Evolutionary conservation across 1,139 yeast species (phyloP).

Genomic region (Yamadazyma triangularis): DNA sequence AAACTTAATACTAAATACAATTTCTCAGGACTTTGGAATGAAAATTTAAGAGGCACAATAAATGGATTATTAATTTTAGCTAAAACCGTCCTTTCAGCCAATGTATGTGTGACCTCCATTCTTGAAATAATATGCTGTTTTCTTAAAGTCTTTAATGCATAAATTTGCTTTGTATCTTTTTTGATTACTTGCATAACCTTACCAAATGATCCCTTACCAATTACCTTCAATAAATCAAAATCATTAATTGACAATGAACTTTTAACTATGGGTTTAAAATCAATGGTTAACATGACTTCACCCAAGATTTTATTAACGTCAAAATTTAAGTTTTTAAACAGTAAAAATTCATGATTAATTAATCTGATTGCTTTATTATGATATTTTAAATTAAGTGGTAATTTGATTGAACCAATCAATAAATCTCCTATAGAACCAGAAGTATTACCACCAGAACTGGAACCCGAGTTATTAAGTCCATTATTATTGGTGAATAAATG

Average conservation of each 20-base stretch:
- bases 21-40: conserved; percentile 95
- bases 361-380: conserved; percentile 36
- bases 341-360: conserved; percentile 44
- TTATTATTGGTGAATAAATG: conserved; percentile 2
- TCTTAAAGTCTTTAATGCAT: conserved; percentile 89
- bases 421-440: conserved; percentile 30
- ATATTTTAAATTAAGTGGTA: conserved; percentile 38
- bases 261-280: conserved; percentile 66
- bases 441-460: neutral
- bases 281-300: conserved; percentile 63
- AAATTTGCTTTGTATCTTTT: conserved; percentile 89
- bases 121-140: conserved; percentile 92
- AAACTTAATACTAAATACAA: conserved; percentile 85
- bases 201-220: conserved; percentile 97
- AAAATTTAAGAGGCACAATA: conserved; percentile 93
- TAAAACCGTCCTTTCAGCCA: conserved; percentile 92
- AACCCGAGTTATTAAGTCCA: neutral
- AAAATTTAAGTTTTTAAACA: conserved; percentile 28
- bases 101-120: conserved; percentile 92
- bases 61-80: conserved; percentile 95
- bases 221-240: conserved; percentile 87
- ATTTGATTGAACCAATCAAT: conserved; percentile 39
- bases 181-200: conserved; percentile 98
- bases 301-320: conserved; percentile 19
- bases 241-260: conserved; percentile 81